A percentile compares a stretch with the other conserved stretches of the same genome.
Evolutionary conservation across 139 green algal genomes (phyloP).

Genomic region (Chlamydomonas asymmetrica): DNA sequence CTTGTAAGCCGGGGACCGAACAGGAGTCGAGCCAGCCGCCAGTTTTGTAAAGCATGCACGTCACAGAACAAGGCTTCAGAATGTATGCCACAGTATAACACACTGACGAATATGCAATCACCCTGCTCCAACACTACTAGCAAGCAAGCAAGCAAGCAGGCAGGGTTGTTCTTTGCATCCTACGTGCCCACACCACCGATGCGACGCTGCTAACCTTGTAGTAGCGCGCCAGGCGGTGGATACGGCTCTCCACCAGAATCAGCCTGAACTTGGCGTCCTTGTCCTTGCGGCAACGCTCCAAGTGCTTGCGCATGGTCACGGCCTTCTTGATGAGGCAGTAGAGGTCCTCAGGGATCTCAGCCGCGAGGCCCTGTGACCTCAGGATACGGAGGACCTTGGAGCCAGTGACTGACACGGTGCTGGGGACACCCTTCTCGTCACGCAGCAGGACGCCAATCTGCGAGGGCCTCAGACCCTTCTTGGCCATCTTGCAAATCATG

Average conservation of each 20-base stretch:
- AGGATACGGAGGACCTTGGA: conserved; percentile 98
- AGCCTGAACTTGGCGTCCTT: conserved; percentile 86
- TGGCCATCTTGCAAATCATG: conserved; percentile 95
- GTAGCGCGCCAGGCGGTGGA: conserved; percentile 98
- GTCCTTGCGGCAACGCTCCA: conserved; percentile 97
- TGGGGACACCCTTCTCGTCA: conserved; percentile 92
- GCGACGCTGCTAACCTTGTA: conserved; percentile 80
- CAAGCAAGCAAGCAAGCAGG: not conserved
- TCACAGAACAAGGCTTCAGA: not conserved
- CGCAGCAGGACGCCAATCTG: conserved; percentile 97
- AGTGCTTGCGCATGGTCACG: conserved; percentile 96
- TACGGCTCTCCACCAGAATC: conserved; percentile 93
- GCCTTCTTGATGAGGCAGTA: conserved; percentile 99
- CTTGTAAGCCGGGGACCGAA: too few relatives aligned
- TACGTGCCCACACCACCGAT: not conserved
- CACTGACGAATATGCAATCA: not conserved
- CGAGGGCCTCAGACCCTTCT: conserved; percentile 97
- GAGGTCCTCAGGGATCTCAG: conserved; percentile 98
- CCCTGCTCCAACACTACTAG: not conserved
- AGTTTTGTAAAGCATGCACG: too few relatives aligned
- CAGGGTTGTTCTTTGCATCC: not conserved
- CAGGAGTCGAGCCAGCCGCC: too few relatives aligned
- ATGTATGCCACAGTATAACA: not conserved
- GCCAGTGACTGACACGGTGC: conserved; percentile 84
- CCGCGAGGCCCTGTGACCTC: conserved; percentile 87